Conservation (phyloP, 2,329 filamentous ascomycete species). For the Aureobasidium zeae region DNA sequence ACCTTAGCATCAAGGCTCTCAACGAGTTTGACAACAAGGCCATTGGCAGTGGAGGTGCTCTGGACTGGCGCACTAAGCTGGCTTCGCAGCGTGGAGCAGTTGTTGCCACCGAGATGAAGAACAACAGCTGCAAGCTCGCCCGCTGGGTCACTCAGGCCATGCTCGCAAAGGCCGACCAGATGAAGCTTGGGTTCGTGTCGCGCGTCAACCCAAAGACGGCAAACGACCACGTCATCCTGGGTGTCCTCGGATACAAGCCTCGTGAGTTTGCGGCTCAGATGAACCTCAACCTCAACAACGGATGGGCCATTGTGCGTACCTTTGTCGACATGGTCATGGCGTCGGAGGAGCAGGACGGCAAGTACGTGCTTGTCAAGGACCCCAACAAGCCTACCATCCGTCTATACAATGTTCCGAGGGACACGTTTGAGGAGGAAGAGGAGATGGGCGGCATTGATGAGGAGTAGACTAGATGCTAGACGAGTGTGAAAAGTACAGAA, state of each 20-base stretch:
- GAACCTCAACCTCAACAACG: conserved; percentile 94
- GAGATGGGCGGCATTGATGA: conserved; percentile 55
- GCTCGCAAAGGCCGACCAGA: conserved; percentile 90
- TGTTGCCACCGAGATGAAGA: conserved; percentile 99
- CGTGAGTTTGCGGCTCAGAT: conserved; percentile 95
- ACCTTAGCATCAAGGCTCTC: conserved; percentile 84
- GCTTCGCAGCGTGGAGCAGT: conserved; percentile 92
- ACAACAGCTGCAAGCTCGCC: conserved; percentile 98
- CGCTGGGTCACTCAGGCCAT: conserved; percentile 97
- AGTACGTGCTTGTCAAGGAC: conserved; percentile 75
- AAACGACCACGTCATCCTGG: conserved; percentile 88
- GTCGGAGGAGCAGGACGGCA: conserved; percentile 50
- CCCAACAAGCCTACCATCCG: conserved; percentile 94
- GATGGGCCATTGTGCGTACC: conserved; percentile 97
- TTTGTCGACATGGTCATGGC: conserved; percentile 89
- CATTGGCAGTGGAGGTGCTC: conserved; percentile 82
- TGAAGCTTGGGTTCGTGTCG: conserved; percentile 99
- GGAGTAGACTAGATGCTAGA: too few species aligned
- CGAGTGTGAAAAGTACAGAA: conserved; percentile 13
- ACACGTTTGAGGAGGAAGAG: conserved; percentile 87
- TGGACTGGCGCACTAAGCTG: conserved; percentile 96
- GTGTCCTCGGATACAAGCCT: conserved; percentile 95
- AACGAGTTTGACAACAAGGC: conserved; percentile 99
- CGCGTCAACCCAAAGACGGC: conserved; percentile 85
- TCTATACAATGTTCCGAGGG: conserved; percentile 79